phyloP scores from a whole-genome alignment of 2,329 filamentous ascomycete species.

The Hyphodiscus sp. region DNA sequence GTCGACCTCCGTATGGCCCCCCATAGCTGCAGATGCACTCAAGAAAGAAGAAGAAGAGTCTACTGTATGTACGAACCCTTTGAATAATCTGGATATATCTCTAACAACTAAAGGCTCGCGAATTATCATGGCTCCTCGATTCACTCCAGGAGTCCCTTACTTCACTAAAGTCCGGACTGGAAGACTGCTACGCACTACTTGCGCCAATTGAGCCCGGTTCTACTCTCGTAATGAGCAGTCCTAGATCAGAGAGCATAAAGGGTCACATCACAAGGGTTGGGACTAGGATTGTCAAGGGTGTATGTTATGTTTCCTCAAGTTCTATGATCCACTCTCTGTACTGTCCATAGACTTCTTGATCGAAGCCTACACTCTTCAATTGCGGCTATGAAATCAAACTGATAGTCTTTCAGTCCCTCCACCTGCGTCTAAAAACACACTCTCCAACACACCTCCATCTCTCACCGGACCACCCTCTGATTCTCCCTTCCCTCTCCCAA shows the following conservation, averaged over 20 bases:
- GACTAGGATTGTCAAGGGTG: constrained; percentile 84
- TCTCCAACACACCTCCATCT: constrained; percentile 32
- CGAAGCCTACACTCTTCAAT: no score
- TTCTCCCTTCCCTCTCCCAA: constrained; percentile 63
- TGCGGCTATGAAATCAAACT: background rate
- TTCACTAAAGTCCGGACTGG: constrained; percentile 22
- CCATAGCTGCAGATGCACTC: constrained; percentile 19
- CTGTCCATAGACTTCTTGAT: no score
- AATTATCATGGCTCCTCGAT: constrained; percentile 31
- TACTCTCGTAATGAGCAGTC: constrained; percentile 83
- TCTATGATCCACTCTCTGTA: background rate
- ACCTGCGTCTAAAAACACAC: constrained; percentile 68
- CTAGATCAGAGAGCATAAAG: constrained; percentile 83
- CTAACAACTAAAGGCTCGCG: constrained; percentile 20
- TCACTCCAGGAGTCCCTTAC: constrained; percentile 29
- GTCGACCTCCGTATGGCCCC: constrained; percentile 25
- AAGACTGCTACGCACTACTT: constrained; percentile 74
- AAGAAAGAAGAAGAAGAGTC: constrained; percentile 28
- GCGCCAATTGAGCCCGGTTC: constrained; percentile 78
- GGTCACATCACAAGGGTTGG: constrained; percentile 87
- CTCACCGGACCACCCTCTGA: constrained; percentile 40
- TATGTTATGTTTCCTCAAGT: constrained; percentile 37
- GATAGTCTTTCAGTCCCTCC: constrained; percentile 51
- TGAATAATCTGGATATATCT: background rate
- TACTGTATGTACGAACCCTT: constrained; percentile 14